phyloP scores from a whole-genome alignment of 2,329 filamentous ascomycete genomes.

The Furcasterigmium furcatum region DNA sequence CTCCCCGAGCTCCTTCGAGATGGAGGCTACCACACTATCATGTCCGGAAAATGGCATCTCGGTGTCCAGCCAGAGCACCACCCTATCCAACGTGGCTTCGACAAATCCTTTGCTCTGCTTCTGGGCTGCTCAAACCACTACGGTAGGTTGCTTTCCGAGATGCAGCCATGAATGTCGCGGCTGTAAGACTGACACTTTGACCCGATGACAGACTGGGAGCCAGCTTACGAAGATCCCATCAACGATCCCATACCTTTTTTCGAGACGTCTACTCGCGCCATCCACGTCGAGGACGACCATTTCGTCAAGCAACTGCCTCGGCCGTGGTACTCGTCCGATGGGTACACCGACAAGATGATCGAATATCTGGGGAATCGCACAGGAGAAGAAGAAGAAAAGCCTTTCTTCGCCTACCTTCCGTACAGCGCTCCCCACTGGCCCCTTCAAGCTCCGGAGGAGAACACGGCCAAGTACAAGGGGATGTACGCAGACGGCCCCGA shows the following conservation, averaged over 20 bases:
- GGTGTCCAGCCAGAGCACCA: constrained; percentile 54
- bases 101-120: constrained; percentile 55
- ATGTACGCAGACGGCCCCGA: constrained; percentile 60
- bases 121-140: constrained; percentile 57
- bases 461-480: constrained; percentile 55
- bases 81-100: constrained; percentile 55
- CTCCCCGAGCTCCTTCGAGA: constrained; percentile 57
- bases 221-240: too few relatives aligned
- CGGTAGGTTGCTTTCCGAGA: constrained; percentile 13
- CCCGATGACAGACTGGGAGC: too few relatives aligned
- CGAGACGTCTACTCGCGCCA: too few relatives aligned
- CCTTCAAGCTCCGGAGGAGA: constrained; percentile 52
- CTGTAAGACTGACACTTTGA: too few relatives aligned
- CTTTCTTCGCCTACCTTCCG: constrained; percentile 59
- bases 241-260: too few relatives aligned
- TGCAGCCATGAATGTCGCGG: neutral
- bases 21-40: constrained; percentile 56
- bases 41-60: constrained; percentile 63
- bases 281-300: too few relatives aligned
- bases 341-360: constrained; percentile 49
- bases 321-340: too few relatives aligned
- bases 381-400: constrained; percentile 25
- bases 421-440: constrained; percentile 65
- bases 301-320: too few relatives aligned
- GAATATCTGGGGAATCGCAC: constrained; percentile 47